Percentiles rank a stretch among this genome's conserved stretches.
These are phyloP conservation scores for Lyophyllum shimeji DNA, from an alignment of 768 basidiomycete genomes.

Conservation along the genomic window DNA sequence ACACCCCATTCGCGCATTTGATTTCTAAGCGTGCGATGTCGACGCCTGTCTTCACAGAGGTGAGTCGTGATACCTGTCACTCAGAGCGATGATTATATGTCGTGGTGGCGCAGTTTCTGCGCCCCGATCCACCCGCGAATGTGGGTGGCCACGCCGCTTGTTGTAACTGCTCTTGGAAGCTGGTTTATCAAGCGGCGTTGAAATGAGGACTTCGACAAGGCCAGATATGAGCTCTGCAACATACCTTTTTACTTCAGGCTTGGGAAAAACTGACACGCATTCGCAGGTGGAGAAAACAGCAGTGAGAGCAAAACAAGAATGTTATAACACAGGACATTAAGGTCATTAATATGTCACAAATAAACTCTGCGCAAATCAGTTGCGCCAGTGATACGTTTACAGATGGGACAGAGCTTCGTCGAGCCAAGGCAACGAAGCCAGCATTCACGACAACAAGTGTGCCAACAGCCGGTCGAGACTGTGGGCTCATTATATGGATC, in stretches of 20 bases:
- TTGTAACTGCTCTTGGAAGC: conserved; percentile 48
- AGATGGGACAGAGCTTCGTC: conserved; percentile 83
- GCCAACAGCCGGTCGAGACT: conserved; percentile 84
- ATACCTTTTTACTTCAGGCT: conserved; percentile 9
- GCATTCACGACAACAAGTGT: conserved; percentile 79
- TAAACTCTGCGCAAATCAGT: conserved; percentile 77
- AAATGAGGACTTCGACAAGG: conserved; percentile 71
- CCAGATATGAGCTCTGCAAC: conserved; percentile 88
- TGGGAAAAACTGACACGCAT: conserved; percentile 10
- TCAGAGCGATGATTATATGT: conserved; percentile 53
- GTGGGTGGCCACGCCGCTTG: conserved; percentile 13
- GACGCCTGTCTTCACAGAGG: conserved; percentile 16
- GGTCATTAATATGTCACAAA: conserved; percentile 39
- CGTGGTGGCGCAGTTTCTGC: conserved; percentile 58
- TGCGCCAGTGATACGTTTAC: conserved; percentile 80
- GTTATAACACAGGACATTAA: conserved; percentile 4
- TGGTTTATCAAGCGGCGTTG: conserved; percentile 47
- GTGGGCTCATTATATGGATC: conserved; percentile 79
- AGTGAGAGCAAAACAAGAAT: not conserved
- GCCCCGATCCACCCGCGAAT: conserved; percentile 27
- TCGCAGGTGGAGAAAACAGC: not conserved
- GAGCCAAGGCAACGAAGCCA: conserved; percentile 84
- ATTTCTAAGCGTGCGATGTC: no score
- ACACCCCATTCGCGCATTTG: conserved; percentile 10
- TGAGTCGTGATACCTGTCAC: conserved; percentile 1